phyloP scores from a whole-genome alignment of 345 rosid genomes.

The Aegle marmelos region DNA sequence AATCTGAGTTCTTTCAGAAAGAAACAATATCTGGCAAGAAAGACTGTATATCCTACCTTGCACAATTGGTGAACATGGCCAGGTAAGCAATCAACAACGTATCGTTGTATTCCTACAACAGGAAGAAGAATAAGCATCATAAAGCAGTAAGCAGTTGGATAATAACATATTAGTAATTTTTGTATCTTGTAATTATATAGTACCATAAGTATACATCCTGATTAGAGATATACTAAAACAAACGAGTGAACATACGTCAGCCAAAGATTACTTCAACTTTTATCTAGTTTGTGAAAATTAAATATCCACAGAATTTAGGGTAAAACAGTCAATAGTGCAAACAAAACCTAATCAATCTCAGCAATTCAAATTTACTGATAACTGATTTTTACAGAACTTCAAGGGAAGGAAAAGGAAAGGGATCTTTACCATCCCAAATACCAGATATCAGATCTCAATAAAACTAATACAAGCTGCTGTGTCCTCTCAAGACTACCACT shows the following conservation, averaged over 20 bases:
- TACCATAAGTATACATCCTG: not conserved
- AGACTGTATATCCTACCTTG: slow-evolving; percentile 50
- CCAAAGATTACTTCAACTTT: not conserved
- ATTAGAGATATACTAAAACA: not conserved
- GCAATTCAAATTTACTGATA: not conserved
- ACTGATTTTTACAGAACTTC: not conserved
- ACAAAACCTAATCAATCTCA: not conserved
- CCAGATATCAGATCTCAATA: not conserved
- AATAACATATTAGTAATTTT: not conserved
- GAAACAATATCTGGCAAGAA: not conserved
- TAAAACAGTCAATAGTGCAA: not conserved
- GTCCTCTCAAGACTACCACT: not conserved
- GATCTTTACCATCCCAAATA: not conserved
- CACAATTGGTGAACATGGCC: slow-evolving; percentile 90
- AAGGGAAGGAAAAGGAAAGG: not conserved
- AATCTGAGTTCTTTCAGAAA: not conserved
- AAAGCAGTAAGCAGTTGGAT: not conserved
- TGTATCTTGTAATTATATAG: not conserved
- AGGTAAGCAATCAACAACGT: slow-evolving; percentile 79
- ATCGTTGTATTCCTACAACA: slow-evolving; percentile 81
- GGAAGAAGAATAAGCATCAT: not conserved
- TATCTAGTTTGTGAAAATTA: not conserved
- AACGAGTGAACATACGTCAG: not conserved
- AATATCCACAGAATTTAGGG: not conserved
- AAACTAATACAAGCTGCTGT: not conserved